Evolutionary conservation across 495 filamentous ascomycete species (phyloP).

Genomic region (Acidiella bohemica): DNA sequence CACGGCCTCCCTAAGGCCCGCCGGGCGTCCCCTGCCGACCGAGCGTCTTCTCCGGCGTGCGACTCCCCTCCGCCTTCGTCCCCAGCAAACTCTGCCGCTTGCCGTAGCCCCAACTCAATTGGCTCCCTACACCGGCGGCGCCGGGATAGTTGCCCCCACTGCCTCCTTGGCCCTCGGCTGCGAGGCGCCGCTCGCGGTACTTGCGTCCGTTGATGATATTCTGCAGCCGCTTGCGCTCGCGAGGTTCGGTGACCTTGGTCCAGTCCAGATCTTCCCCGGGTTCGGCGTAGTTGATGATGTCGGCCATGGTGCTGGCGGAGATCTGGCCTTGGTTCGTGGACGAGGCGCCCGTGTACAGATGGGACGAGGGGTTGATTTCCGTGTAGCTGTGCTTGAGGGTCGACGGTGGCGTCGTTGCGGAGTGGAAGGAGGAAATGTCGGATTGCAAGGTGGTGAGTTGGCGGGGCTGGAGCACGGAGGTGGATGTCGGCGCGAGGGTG

Average conservation of each 20-base stretch:
- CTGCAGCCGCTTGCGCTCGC: constrained; percentile 18
- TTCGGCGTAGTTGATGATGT: constrained; percentile 21
- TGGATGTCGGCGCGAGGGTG: not conserved
- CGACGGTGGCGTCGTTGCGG: constrained; percentile 8
- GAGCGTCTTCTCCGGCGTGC: too few relatives aligned
- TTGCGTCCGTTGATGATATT: constrained; percentile 22
- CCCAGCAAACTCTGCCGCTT: not conserved
- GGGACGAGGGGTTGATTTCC: constrained; percentile 10
- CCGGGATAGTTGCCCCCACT: constrained; percentile 21
- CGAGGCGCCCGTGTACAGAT: constrained; percentile 20
- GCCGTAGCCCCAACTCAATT: constrained; percentile 17
- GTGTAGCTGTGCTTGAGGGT: not conserved
- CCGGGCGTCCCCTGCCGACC: too few relatives aligned
- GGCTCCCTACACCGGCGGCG: constrained; percentile 15
- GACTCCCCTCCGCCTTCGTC: not conserved
- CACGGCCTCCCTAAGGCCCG: too few relatives aligned
- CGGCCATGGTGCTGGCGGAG: constrained; percentile 13
- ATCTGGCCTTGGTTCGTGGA: constrained; percentile 20
- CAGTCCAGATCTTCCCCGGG: constrained; percentile 20
- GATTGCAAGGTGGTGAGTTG: constrained; percentile 16
- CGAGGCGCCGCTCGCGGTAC: constrained; percentile 17
- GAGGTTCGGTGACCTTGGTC: constrained; percentile 18
- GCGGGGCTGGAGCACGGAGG: not conserved
- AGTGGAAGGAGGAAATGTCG: constrained; percentile 11
- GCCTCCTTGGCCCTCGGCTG: constrained; percentile 16